Base-by-base conservation (phyloP, 805 yeast genomes). In the Kodamaea leandrae region DNA sequence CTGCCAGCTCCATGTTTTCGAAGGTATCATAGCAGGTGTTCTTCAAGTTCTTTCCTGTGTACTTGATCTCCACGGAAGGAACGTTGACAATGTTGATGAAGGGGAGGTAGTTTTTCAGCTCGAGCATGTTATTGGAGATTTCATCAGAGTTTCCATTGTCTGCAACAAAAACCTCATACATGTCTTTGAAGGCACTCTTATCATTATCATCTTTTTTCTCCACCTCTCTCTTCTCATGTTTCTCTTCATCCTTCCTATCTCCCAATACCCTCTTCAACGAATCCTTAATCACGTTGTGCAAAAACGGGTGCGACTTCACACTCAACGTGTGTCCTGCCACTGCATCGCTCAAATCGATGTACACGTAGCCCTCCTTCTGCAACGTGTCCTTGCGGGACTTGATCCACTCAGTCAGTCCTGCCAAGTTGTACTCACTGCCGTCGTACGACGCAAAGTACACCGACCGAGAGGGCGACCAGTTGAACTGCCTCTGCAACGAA, bases 371-470 rank as follows among this genome's bases (percentile, higher is more conserved):
- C 48, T 83, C 82, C 35, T 76, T 71, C 39, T 71, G 65, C 19
- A 88, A 63, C 28, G 70, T 72, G 17, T 74, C 72, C n/a, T 65
- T 58, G 42, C 74, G 73, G 26, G 70, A 64, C 50, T 83, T 86
- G 5, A 82, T 71, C 74, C 90, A 80, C 53, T 84, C 91, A 0
- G 89, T 73, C n/a, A 86, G 72, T 0, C 98, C 98, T 0, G 93
- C 96, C 49, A 73, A 65, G 56, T 89, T 89, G 53, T 83, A 88
- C 46, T 82, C 80, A 0, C 84, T 67, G 1, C 86, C 96, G 52
- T 90, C 95, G 67, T 85, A 88, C 0, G 96, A 86, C 0, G 80
- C 78, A 63, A 90, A 89, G 54, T 83, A 82, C 10, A 90, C 81
- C 3, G 90, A 73, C 58, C 98, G 75, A 28, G 88, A 60, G 0